Evolutionary conservation across 139 green algal genomes (phyloP), one percentile per base, ranked within the genome.

Genomic region (Zygnema circumcarinatum): DNA sequence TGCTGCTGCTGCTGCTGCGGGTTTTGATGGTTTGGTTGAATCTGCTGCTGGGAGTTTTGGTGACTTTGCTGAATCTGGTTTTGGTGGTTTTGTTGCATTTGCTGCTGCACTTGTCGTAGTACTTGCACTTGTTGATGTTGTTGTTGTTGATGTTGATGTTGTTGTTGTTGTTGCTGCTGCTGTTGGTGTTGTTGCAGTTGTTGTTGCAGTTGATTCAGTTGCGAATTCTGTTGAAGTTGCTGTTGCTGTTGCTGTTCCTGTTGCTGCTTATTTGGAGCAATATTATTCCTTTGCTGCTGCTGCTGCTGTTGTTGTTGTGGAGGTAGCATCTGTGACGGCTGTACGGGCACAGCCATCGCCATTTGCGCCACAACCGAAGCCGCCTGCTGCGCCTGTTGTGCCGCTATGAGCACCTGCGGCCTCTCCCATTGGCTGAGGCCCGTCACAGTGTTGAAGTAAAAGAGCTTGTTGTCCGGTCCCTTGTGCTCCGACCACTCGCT

Each of bases 401-500:
- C 79, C 2, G 79, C 79, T 11, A 78, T 32, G 2, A 80, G 3
- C 2, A 33, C 56, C 29, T 56, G 36, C 2, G 79, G 79, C 31
- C 20, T 79, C 53, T 86, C 79, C 79, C 79, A 86, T 67, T 86
- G 79, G 2, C 31, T 81, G 2, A 86, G n/a, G 36, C 38, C 36
- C 2, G 36, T 81, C 56, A 83, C 67, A 32, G 29, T 78, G 53
- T 81, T 81, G 79, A 68, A 80, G 79, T 86, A 86, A 67, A 86
- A 86, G 2, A 32, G 25, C 33, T 41, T 81, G n/a, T 67, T 67
- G 79, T 86, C 79, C 2, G 79, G 79, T 2, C 56, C 38, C 56
- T 41, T 83, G 31, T 86, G 79, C 79, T 86, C 79, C 2, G 67
- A 25, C 79, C 79, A 86, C 2, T 86, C 79, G 3, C 36, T 67